Evolutionary conservation across 2,329 filamentous ascomycete species (phyloP).

Genomic region (Ophiocordyceps australis): DNA sequence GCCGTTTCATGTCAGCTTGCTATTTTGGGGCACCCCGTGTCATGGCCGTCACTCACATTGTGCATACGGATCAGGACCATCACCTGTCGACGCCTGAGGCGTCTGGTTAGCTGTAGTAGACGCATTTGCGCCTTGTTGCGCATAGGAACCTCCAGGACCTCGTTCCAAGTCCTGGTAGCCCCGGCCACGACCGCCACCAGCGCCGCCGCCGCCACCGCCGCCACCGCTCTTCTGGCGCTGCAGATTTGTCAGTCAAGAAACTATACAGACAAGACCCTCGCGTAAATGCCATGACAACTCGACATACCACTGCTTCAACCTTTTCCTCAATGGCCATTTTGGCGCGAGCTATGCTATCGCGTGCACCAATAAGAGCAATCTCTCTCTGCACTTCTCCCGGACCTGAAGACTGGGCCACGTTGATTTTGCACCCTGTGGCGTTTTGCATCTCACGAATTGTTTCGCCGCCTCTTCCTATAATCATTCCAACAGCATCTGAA

Average conservation of each 20-base stretch:
- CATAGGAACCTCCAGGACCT: conserved; percentile 30
- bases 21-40: too few relatives aligned
- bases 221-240: conserved; percentile 37
- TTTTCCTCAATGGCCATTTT: conserved; percentile 82
- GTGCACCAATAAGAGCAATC: conserved; percentile 67
- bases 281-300: not conserved
- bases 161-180: conserved; percentile 36
- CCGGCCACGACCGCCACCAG: conserved; percentile 19
- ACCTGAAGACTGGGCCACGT: conserved; percentile 67
- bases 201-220: conserved; percentile 25
- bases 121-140: conserved; percentile 23
- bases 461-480: conserved; percentile 86
- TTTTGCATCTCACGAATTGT: conserved; percentile 91
- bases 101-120: conserved; percentile 25
- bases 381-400: conserved; percentile 66
- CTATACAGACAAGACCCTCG: not conserved
- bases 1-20: too few relatives aligned
- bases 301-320: conserved; percentile 69
- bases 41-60: conserved; percentile 43
- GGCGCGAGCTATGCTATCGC: conserved; percentile 60
- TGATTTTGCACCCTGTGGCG: conserved; percentile 81
- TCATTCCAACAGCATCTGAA: conserved; percentile 88
- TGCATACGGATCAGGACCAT: conserved; percentile 53
- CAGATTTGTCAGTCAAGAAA: conserved; percentile 9
- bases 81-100: conserved; percentile 23